These are phyloP conservation scores for Fragaria ananassa DNA, from an alignment of 306 rosid genomes.

Conservation along the genomic window DNA sequence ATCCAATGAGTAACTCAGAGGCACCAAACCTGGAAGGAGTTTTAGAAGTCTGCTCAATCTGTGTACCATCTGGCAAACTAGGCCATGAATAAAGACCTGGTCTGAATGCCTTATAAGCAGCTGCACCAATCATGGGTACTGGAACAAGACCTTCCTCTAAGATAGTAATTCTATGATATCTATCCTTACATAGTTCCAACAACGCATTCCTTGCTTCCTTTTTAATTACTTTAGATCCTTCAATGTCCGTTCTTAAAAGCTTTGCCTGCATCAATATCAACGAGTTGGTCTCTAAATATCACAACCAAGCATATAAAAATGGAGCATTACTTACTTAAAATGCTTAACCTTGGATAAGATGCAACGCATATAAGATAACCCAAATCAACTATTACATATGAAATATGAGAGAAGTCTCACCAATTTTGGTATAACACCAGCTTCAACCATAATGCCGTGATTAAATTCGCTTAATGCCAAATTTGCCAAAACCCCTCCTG, in stretches of 20 bases:
- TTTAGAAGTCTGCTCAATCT: slow-evolving; percentile 54
- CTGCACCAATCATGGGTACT: slow-evolving; percentile 77
- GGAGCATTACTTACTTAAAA: not conserved
- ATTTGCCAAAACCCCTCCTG: slow-evolving; percentile 79
- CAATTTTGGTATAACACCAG: slow-evolving; percentile 77
- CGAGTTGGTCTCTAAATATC: slow-evolving; percentile 15
- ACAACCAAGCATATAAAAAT: slow-evolving; percentile 17
- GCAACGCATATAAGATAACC: not conserved
- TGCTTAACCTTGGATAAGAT: not conserved
- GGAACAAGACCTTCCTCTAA: slow-evolving; percentile 88
- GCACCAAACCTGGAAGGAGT: slow-evolving; percentile 78
- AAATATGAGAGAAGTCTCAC: slow-evolving; percentile 48
- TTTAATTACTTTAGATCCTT: slow-evolving; percentile 56
- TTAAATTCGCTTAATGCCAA: slow-evolving; percentile 57
- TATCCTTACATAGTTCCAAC: slow-evolving; percentile 71
- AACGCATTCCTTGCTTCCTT: slow-evolving; percentile 84
- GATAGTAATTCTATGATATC: slow-evolving; percentile 64
- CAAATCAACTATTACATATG: not conserved
- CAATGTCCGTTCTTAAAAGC: slow-evolving; percentile 37
- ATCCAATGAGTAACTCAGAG: slow-evolving; percentile 72
- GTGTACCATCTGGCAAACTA: slow-evolving; percentile 76
- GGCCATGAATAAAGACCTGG: slow-evolving; percentile 60
- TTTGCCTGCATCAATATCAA: slow-evolving; percentile 52
- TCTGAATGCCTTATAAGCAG: slow-evolving; percentile 72
- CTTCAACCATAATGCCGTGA: slow-evolving; percentile 73